Percentiles rank a stretch among this genome's conserved stretches.
These are phyloP conservation scores for Paspalum vaginatum DNA, from an alignment of 176 grass and related monocot genomes.

Conservation along the genomic window DNA sequence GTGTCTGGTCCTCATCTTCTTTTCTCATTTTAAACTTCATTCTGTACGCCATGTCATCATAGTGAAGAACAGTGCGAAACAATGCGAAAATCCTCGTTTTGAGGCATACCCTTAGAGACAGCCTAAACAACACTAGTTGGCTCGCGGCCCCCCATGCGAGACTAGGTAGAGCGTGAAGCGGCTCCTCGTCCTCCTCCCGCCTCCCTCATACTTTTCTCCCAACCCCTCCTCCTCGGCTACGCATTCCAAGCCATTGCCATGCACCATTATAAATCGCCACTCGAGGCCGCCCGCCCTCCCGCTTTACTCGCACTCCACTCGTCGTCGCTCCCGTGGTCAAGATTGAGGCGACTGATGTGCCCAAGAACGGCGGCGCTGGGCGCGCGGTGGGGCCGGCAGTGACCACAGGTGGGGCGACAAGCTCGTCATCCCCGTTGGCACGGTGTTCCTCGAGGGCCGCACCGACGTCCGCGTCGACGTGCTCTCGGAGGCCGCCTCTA, in stretches of 20 bases:
- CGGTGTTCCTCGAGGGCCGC: slow-evolving; percentile 57
- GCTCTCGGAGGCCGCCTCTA: slow-evolving; percentile 48
- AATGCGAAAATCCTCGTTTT: too few relatives aligned
- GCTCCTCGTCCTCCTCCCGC: slow-evolving; percentile 42
- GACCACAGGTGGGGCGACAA: slow-evolving; percentile 68
- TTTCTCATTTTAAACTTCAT: too few relatives aligned
- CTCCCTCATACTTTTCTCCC: slow-evolving; percentile 33
- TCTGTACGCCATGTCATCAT: too few relatives aligned
- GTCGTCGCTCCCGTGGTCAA: neutral
- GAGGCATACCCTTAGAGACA: too few relatives aligned
- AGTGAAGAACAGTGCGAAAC: too few relatives aligned
- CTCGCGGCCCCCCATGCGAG: slow-evolving; percentile 26
- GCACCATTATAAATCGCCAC: slow-evolving; percentile 41
- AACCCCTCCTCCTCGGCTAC: neutral
- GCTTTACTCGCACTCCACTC: neutral
- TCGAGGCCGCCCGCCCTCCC: neutral
- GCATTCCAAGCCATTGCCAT: neutral
- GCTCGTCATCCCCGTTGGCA: slow-evolving; percentile 56
- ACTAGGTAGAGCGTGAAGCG: slow-evolving; percentile 6
- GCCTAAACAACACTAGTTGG: too few relatives aligned
- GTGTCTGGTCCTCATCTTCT: too few relatives aligned
- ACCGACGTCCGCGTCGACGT: slow-evolving; percentile 50
- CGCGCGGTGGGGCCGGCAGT: slow-evolving; percentile 42
- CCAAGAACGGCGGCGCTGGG: slow-evolving; percentile 19
- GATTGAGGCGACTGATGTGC: neutral